Base-by-base conservation (phyloP, 495 filamentous ascomycete species). In the Niebla homalea region DNA sequence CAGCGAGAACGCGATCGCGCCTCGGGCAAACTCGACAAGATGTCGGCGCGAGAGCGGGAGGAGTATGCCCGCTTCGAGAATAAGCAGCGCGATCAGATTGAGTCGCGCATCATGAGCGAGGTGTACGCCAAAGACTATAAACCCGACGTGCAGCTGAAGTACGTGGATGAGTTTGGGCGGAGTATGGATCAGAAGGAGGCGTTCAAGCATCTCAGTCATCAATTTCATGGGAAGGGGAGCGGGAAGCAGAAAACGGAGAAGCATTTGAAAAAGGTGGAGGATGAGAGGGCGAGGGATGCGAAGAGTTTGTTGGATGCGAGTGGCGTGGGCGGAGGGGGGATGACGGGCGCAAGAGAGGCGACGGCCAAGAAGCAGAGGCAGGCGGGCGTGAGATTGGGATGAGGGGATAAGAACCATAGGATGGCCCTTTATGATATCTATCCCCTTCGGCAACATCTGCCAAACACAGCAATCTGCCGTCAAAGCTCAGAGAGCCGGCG, bases 161-260 rank as follows among this genome's bases (percentile, higher is more conserved):
- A 98, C 52, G 78, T 85, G 48, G 92, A 96, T 62, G 89, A 89
- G 44, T 78, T 77, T 60, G 92, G 92, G 5, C 79, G 92, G 23
- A 67, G 71, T 43, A 85, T 98, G 77, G 82, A 83, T 57, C 78
- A 84, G 61, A 98, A 97, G 71, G 92, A 98, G 67, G 92, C 92
- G 1, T 98, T 97, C 73, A 88, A 88, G 71, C 79, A 96, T 61
- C 72, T 97, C 41, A 87, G 80, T 59, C 92, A 98, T 68, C 85
- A 93, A 65, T 98, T 98, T 79, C 92, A 98, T 68, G 92, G 92
- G 48, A 96, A 97, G 70, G 89, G 89, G 39, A 89, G 83, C 60
- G 92, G 92, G 46, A 96, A 96, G 75, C 84, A 84, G 70, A 98
- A 98, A 82, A 96, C 88, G 21, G 90, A 97, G 72, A 97, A 97